Evolutionary conservation across 495 filamentous ascomycete species (phyloP).

Genomic region (Hypoxylon fragiforme): DNA sequence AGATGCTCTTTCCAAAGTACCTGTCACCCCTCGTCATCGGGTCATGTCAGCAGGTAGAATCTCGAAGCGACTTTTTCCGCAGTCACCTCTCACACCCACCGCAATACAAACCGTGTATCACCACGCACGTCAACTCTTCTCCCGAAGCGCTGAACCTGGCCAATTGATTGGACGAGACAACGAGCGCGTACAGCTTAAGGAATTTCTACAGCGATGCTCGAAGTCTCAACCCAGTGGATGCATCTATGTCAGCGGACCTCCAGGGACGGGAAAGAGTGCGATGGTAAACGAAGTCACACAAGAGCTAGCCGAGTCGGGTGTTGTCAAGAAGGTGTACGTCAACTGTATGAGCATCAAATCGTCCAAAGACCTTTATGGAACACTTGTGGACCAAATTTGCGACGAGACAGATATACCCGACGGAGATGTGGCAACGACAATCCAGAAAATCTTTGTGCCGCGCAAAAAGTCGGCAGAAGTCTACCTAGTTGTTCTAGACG

Average conservation of each 20-base stretch:
- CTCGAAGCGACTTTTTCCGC: slow-evolving; percentile 57
- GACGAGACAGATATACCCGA: slow-evolving; percentile 45
- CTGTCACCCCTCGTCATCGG: slow-evolving; percentile 51
- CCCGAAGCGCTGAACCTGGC: slow-evolving; percentile 72
- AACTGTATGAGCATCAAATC: slow-evolving; percentile 96
- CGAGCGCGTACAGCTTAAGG: slow-evolving; percentile 70
- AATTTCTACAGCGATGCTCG: slow-evolving; percentile 69
- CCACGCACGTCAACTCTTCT: slow-evolving; percentile 83
- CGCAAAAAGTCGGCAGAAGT: slow-evolving; percentile 57
- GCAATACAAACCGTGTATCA: slow-evolving; percentile 76
- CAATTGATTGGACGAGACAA: slow-evolving; percentile 80
- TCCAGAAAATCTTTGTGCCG: slow-evolving; percentile 68
- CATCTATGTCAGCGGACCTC: slow-evolving; percentile 92
- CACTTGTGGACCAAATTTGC: slow-evolving; percentile 60
- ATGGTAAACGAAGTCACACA: slow-evolving; percentile 79
- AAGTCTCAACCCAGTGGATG: slow-evolving; percentile 70
- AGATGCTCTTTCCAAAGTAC: slow-evolving; percentile 51
- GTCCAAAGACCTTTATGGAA: slow-evolving; percentile 78
- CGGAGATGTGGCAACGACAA: slow-evolving; percentile 58
- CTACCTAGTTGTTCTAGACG: slow-evolving; percentile 85
- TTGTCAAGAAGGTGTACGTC: slow-evolving; percentile 72
- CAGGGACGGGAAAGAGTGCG: slow-evolving; percentile 95
- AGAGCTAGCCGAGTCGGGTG: slow-evolving; percentile 49
- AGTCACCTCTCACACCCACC: slow-evolving; percentile 66
- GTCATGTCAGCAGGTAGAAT: slow-evolving; percentile 55